phyloP scores from a whole-genome alignment of 305 asterid species.

The Fraxinus sp. region DNA sequence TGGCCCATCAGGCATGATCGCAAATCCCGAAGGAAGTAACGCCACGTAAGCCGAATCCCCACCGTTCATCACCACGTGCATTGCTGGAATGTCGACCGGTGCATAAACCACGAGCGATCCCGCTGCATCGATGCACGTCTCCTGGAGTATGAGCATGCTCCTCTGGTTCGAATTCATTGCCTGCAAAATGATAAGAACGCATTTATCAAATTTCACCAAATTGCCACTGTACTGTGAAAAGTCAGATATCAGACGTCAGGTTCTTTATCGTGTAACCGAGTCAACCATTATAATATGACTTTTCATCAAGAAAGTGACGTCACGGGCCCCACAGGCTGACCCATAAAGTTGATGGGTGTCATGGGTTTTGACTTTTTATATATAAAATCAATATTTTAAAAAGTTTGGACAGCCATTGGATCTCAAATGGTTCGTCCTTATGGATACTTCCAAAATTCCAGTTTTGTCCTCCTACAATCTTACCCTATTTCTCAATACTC shows the following conservation, averaged over 20 bases:
- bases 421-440: conserved; percentile 22
- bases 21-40: conserved; percentile 83
- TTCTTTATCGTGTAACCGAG: conserved; percentile 17
- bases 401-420: conserved; percentile 17
- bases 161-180: conserved; percentile 17
- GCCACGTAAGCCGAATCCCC: conserved; percentile 96
- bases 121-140: conserved; percentile 83
- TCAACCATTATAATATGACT: conserved; percentile 22
- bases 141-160: conserved; percentile 91
- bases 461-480: conserved; percentile 32
- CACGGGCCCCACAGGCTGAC: conserved; percentile 19
- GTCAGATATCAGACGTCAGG: conserved; percentile 17
- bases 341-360: conserved; percentile 11
- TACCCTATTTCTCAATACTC: conserved; percentile 4
- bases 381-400: neutral
- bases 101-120: conserved; percentile 97
- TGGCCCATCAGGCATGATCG: conserved; percentile 54
- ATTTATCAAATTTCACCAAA: conserved; percentile 2
- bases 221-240: neutral
- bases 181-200: conserved; percentile 26
- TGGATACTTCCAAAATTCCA: conserved; percentile 32
- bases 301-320: conserved; percentile 19
- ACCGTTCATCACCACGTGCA: conserved; percentile 96
- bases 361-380: conserved; percentile 31
- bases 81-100: conserved; percentile 95